Conservation (phyloP, 2,329 filamentous ascomycete species). For the Pseudohalonectria lignicola region DNA sequence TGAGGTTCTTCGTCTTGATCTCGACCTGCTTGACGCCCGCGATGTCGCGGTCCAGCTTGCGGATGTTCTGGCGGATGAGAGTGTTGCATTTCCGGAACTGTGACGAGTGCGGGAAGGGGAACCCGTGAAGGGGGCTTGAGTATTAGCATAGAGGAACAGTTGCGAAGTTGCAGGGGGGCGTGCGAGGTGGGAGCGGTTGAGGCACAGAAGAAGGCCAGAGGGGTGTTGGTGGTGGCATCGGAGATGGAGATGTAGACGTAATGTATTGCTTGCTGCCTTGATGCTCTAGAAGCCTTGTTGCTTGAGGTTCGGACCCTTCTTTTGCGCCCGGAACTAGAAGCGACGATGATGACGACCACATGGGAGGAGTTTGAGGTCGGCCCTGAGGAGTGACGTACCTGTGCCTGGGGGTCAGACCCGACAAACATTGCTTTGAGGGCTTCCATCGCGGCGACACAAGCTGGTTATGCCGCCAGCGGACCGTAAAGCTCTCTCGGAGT, state of each 20-base stretch:
- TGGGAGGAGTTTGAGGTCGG: constrained; percentile 1
- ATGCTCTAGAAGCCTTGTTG: too few species aligned
- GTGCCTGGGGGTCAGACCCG: constrained; percentile 84
- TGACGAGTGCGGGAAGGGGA: constrained; percentile 1
- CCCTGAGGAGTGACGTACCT: constrained; percentile 45
- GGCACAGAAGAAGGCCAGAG: too few species aligned
- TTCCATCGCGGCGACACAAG: constrained; percentile 55
- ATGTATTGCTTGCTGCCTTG: too few species aligned
- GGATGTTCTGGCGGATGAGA: constrained; percentile 79
- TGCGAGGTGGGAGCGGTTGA: too few species aligned
- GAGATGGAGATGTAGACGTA: background rate
- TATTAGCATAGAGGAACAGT: too few species aligned
- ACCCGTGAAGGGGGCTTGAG: too few species aligned
- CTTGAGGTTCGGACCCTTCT: too few species aligned
- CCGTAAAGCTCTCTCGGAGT: too few species aligned
- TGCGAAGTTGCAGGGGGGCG: too few species aligned
- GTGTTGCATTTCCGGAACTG: constrained; percentile 93
- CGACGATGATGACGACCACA: constrained; percentile 2
- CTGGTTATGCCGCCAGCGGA: too few species aligned
- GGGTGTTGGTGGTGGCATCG: too few species aligned
- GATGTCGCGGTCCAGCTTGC: constrained; percentile 93
- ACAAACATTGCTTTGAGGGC: constrained; percentile 76
- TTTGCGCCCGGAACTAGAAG: too few species aligned
- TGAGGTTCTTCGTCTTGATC: constrained; percentile 72
- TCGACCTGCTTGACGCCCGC: constrained; percentile 67